These are phyloP conservation scores for Carnegiea gigantea DNA, from an alignment of 179 eudicot genomes.

Conservation along the genomic window DNA sequence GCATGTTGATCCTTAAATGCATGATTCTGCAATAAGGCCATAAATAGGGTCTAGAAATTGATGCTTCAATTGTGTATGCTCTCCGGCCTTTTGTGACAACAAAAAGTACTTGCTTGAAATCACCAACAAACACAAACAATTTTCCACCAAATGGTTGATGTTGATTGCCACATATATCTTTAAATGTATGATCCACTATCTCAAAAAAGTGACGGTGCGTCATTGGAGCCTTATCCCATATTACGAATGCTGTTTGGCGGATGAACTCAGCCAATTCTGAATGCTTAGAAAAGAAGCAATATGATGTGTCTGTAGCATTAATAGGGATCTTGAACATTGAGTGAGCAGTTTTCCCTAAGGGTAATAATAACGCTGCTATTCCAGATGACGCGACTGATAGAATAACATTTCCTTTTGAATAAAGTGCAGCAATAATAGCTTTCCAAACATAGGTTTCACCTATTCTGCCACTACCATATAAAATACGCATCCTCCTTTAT, in stretches of 20 bases:
- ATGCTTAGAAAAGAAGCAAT: too few relatives aligned
- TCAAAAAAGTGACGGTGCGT: background rate
- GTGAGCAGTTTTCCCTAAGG: too few relatives aligned
- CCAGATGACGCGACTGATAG: too few relatives aligned
- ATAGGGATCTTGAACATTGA: too few relatives aligned
- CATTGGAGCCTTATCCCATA: background rate
- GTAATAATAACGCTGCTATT: too few relatives aligned
- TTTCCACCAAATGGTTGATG: background rate
- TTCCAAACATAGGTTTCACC: background rate
- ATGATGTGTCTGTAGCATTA: too few relatives aligned
- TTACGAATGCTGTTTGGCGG: background rate
- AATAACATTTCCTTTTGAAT: too few relatives aligned
- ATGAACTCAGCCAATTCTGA: background rate
- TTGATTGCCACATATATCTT: background rate
- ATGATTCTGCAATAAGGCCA: background rate
- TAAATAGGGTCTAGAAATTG: background rate
- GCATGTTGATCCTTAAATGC: background rate
- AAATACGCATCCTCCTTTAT: background rate
- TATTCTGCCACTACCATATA: background rate
- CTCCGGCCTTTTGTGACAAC: background rate
- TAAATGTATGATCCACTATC: background rate
- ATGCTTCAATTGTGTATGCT: background rate
- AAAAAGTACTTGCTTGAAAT: background rate
- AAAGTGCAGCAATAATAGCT: background rate
- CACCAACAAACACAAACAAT: background rate